Conservation (phyloP, 176 grass and related monocot genomes). For the Eleusine coracana region DNA sequence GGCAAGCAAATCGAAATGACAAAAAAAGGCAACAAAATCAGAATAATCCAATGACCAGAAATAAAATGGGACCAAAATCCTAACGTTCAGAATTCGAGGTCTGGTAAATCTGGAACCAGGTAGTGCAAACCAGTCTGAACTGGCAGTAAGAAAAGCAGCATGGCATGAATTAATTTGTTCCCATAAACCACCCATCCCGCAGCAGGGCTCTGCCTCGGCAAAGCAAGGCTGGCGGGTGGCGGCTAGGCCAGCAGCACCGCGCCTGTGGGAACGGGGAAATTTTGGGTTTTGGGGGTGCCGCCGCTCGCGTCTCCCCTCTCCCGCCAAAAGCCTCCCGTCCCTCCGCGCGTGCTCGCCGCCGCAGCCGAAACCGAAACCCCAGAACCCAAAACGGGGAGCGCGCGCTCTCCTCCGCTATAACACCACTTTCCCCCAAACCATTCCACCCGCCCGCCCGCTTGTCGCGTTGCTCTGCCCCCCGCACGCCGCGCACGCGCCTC, state of each 20-base stretch:
- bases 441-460: background rate
- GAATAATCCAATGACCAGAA: background rate
- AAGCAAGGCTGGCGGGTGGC: background rate
- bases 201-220: background rate
- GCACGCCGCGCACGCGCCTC: background rate
- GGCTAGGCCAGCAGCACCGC: too few relatives aligned
- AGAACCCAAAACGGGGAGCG: background rate
- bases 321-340: slow-evolving; percentile 32
- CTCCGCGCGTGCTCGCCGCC: background rate
- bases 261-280: slow-evolving; percentile 12
- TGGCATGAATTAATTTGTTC: background rate
- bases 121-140: background rate
- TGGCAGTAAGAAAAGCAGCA: background rate
- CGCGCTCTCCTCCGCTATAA: slow-evolving; percentile 24
- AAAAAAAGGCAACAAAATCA: background rate
- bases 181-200: background rate
- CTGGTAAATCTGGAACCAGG: background rate
- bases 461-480: slow-evolving; percentile 24
- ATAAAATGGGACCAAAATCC: background rate
- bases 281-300: slow-evolving; percentile 34
- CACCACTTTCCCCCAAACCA: background rate
- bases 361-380: slow-evolving; percentile 19
- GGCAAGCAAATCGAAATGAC: background rate
- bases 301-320: slow-evolving; percentile 31
- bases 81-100: background rate